phyloP scores from a whole-genome alignment of 768 basidiomycete species.

The Rhodotorula paludigena region DNA sequence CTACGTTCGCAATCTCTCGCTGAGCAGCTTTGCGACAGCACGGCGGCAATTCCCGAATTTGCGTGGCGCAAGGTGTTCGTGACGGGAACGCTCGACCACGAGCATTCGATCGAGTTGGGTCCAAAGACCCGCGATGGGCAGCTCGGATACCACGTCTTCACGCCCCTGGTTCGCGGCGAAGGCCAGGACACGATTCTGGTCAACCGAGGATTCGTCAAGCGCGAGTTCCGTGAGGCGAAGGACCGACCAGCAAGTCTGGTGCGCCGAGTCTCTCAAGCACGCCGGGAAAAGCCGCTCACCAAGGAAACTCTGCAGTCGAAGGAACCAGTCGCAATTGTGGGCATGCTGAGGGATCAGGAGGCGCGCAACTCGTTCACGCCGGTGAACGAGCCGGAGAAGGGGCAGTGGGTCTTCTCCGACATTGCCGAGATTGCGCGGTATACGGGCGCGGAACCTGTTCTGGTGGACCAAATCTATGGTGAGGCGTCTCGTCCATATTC shows the following conservation, averaged over 20 bases:
- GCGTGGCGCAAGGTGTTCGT: conserved; percentile 77
- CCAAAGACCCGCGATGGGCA: conserved; percentile 85
- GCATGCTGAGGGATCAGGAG: conserved; percentile 74
- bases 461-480: conserved; percentile 77
- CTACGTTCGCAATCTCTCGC: background rate
- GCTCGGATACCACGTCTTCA: conserved; percentile 80
- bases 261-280: background rate
- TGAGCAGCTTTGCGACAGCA: conserved; percentile 48
- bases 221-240: conserved; percentile 47
- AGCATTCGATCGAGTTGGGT: conserved; percentile 70
- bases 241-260: conserved; percentile 45
- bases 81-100: conserved; percentile 71
- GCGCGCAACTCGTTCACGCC: conserved; percentile 76
- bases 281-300: background rate
- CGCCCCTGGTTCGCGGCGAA: conserved; percentile 71
- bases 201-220: conserved; percentile 81
- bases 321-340: conserved; percentile 67
- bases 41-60: conserved; percentile 78
- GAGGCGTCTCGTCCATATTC: background rate
- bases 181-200: conserved; percentile 70
- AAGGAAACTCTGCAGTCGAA: conserved; percentile 23
- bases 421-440: conserved; percentile 70
- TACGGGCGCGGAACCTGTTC: conserved; percentile 65
- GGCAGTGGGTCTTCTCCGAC: conserved; percentile 91
- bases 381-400: conserved; percentile 70